Base-by-base conservation (phyloP, 257 asterid species). In the Gynochthodes officinalis region DNA sequence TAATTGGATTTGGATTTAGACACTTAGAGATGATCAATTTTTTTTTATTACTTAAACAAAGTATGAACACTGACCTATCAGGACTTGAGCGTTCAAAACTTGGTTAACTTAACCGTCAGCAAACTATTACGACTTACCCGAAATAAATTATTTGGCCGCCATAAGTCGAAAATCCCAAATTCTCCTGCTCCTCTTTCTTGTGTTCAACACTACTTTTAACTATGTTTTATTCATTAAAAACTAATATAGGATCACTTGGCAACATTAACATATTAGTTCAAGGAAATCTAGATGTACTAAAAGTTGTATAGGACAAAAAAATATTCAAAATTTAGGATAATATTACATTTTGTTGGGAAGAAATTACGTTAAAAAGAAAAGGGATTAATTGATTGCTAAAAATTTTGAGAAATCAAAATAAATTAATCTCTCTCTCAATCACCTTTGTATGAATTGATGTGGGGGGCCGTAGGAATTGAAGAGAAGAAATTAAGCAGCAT, bases 71-170 rank as follows among this genome's bases (percentile, higher is more conserved):
- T n/a, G n/a, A n/a, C n/a, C n/a, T n/a, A 58, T 55, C 25, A 52
- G 16, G 64, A 42, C 63, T 21, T 27, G 10, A 49, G 49, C 60
- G 59, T 46, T 61, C 40, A 72, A n/a, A 60, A n/a, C 42, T 30
- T 72, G 33, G 33, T 49, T 61, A 72, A 61, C 76, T 61, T 61
- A 72, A 61, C 76, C 48, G 60, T 49, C 48, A 44, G 64, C 46
- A 44, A 67, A 67, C 69, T 55, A 69, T 33, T 43, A 18, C 35
- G 33, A 63, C 49, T 63, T 63, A 23, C 60, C 55, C 58, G n/a
- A 66, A 52, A 74, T 53, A 74, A 74, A 40, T 35, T 65, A 37
- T 37, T 64, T 8, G 65, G 57, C 66, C 39, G 39, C 49, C 72
- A 66, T 40, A 42, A 44, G 61, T 64, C 78, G 52, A 21, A 23